Evolutionary conservation across 441 rosid genomes (phyloP).

Genomic region (Gossypium gossypioides): DNA sequence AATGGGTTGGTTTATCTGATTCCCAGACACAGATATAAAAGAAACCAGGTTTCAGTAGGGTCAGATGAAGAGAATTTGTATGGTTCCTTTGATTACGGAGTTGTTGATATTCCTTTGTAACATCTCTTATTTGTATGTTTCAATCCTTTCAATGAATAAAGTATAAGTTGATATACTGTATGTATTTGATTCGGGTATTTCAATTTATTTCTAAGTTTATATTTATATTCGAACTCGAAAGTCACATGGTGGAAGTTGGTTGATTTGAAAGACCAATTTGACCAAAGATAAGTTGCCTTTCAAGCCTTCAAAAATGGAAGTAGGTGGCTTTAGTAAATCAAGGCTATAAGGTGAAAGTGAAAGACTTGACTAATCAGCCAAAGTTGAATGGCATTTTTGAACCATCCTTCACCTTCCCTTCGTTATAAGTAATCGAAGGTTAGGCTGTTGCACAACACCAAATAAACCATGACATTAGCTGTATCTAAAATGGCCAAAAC

Average conservation of each 20-base stretch:
- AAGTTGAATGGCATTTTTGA: background rate
- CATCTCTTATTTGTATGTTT: constrained; percentile 21
- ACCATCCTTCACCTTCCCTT: constrained; percentile 10
- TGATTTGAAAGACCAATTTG: background rate
- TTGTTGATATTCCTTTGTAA: constrained; percentile 12
- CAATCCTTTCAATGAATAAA: constrained; percentile 15
- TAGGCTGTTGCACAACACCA: background rate
- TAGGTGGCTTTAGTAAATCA: background rate
- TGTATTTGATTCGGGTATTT: too few species aligned
- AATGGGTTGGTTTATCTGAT: background rate
- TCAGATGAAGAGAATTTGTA: background rate
- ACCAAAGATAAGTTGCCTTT: background rate
- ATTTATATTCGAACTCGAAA: background rate
- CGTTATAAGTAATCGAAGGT: constrained; percentile 1
- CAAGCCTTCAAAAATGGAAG: constrained; percentile 5
- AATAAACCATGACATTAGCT: background rate
- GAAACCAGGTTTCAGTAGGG: constrained; percentile 1
- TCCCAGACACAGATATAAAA: background rate
- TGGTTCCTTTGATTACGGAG: constrained; percentile 18
- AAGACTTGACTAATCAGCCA: constrained; percentile 8
- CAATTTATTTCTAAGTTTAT: too few species aligned
- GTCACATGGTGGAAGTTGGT: background rate
- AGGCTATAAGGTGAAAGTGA: background rate
- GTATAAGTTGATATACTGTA: too few species aligned
- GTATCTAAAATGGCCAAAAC: too few species aligned